Percentiles rank a stretch among this genome's conserved stretches.
Conservation (phyloP, 2,329 filamentous ascomycete species). For the Neonectria faginata region DNA sequence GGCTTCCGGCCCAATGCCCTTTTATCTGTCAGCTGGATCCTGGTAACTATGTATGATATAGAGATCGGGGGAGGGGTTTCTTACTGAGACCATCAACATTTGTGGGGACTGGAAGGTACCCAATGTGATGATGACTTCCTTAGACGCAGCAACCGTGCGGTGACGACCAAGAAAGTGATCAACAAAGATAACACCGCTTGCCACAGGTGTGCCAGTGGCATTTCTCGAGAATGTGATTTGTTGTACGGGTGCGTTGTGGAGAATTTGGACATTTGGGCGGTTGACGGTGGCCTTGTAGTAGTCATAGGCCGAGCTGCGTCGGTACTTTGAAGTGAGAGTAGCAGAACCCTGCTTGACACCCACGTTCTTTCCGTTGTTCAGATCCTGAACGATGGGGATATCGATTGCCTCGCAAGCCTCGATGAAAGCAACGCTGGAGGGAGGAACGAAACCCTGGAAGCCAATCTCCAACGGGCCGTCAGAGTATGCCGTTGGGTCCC, state of each 20-base stretch:
- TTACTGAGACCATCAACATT: conserved; percentile 21
- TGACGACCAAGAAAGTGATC: conserved; percentile 39
- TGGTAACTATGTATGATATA: neutral
- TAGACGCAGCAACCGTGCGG: conserved; percentile 28
- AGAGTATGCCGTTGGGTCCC: conserved; percentile 41
- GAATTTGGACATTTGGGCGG: conserved; percentile 42
- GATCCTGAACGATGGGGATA: conserved; percentile 42
- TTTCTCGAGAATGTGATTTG: conserved; percentile 7
- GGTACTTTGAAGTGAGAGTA: conserved; percentile 37
- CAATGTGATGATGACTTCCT: conserved; percentile 23
- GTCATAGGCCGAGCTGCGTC: conserved; percentile 45
- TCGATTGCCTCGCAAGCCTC: conserved; percentile 35
- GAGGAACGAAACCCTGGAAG: conserved; percentile 46
- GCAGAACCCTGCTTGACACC: conserved; percentile 47
- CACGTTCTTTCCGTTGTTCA: conserved; percentile 44
- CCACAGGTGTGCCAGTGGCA: conserved; percentile 32
- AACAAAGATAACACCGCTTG: conserved; percentile 41
- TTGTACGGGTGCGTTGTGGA: conserved; percentile 41
- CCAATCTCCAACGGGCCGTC: conserved; percentile 43
- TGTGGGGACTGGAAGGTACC: conserved; percentile 25
- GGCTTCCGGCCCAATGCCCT: conserved; percentile 37
- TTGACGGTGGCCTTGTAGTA: conserved; percentile 38
- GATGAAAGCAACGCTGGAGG: conserved; percentile 46
- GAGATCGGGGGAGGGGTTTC: neutral
- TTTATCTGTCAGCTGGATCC: conserved; percentile 8